A percentile compares a stretch with the other conserved stretches of the same genome.
phyloP scores from a whole-genome alignment of 495 filamentous ascomycete species.

The Niebla homalea region DNA sequence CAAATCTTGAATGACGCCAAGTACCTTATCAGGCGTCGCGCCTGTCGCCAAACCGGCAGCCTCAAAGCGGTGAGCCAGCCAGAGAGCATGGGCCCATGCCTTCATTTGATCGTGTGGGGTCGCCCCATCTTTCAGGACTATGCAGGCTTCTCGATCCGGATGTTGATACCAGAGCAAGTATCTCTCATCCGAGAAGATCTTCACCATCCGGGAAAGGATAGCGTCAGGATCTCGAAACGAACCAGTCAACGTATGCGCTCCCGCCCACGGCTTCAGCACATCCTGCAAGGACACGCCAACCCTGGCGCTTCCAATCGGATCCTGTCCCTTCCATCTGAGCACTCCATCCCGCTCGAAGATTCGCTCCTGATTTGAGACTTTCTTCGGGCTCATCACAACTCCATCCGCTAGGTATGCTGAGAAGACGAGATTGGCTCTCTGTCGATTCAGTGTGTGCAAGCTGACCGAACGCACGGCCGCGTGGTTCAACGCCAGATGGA shows the following conservation, averaged over 20 bases:
- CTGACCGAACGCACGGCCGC: constrained; percentile 69
- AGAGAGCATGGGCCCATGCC: constrained; percentile 65
- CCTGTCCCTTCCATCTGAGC: constrained; percentile 40
- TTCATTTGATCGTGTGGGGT: constrained; percentile 39
- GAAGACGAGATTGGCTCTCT: constrained; percentile 71
- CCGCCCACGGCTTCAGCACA: constrained; percentile 23
- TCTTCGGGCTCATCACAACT: constrained; percentile 42
- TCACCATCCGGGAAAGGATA: constrained; percentile 31
- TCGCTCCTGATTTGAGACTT: constrained; percentile 52
- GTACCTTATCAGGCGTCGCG: constrained; percentile 12
- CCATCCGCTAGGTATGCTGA: constrained; percentile 36
- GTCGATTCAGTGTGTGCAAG: constrained; percentile 77
- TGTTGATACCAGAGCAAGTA: constrained; percentile 44
- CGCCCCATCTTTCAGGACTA: constrained; percentile 51
- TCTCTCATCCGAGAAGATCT: constrained; percentile 35
- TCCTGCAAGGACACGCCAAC: constrained; percentile 34
- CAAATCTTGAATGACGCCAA: constrained; percentile 19
- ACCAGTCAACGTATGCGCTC: constrained; percentile 26
- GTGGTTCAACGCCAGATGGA: constrained; percentile 77
- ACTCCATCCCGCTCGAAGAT: constrained; percentile 57
- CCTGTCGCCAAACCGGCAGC: constrained; percentile 10
- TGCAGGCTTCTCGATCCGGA: constrained; percentile 26
- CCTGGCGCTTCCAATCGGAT: constrained; percentile 33
- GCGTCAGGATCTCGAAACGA: constrained; percentile 17
- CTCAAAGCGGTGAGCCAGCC: constrained; percentile 32